Base-by-base conservation (phyloP, 2,329 filamentous ascomycete genomes). In the Mycosphaerella sp. region DNA sequence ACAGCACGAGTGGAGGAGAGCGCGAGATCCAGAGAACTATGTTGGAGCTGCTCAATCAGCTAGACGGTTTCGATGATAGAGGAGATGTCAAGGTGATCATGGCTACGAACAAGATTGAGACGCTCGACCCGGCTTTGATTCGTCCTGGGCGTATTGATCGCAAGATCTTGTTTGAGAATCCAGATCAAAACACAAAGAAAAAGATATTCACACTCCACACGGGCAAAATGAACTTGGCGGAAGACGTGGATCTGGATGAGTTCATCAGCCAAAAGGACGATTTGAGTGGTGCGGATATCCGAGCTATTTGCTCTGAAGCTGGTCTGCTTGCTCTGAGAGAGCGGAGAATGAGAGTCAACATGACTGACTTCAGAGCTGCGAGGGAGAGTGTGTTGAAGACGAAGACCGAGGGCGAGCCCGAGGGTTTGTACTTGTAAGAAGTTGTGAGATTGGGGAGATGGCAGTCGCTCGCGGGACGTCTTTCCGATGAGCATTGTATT, bases 81-180 rank as follows among this genome's bases (percentile, higher is more conserved):
- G 94, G 93, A 62, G 93, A 98, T 68, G 91, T 98, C 72, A 98
- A 98, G 78, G 93, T 98, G 56, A 91, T 98, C 71, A 97, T 98
- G 90, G 94, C 93, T 10, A 98, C 93, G 61, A 98, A 98, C 83
- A 98, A 98, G 81, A 98, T 98, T 62, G 94, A 98, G 62, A 95
- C 89, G 3, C 79, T 98, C 25, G 94, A 98, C 67, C 93, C 93
- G 49, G 93, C 93, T 14, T 78, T 98, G 62, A 98, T 98, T 67
- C 86, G 93, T 61, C 93, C 93, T 40, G 93, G 93, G 58, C 90
- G 93, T 79, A 98, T 98, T 70, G 93, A 98, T 72, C 85, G 93
- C 64, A 98, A 98, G 81, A 98, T 98, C 68, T 74, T 86, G 58
- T 86, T 86, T 58, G 82, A 86, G 72, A 85, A 84, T 64, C 82